Evolutionary conservation across 805 yeast species (phyloP).

Genomic region (Ogataea nakhonphanomensis): DNA sequence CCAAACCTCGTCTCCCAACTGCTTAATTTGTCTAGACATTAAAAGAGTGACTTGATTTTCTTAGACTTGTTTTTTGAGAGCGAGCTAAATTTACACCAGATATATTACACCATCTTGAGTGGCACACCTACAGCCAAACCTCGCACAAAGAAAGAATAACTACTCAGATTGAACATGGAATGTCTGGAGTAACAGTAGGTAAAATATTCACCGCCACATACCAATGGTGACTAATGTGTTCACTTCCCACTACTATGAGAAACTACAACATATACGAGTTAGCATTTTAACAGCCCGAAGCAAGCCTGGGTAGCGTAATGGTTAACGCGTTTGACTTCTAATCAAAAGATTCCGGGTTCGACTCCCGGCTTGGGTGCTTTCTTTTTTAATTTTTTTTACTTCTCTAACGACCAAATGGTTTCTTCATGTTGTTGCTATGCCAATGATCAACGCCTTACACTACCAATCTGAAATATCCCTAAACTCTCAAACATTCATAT

Average conservation of each 20-base stretch:
- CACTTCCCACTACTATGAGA: too few relatives aligned
- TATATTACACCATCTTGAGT: not conserved
- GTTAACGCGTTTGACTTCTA: constrained; percentile 67
- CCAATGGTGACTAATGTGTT: too few relatives aligned
- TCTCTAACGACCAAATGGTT: not conserved
- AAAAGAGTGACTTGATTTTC: not conserved
- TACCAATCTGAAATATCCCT: too few relatives aligned
- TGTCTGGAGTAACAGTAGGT: too few relatives aligned
- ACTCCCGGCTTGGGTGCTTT: constrained; percentile 43
- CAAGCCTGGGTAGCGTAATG: constrained; percentile 42
- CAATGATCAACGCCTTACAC: not conserved
- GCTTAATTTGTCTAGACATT: constrained; percentile 39
- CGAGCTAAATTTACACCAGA: too few relatives aligned
- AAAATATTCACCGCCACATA: too few relatives aligned
- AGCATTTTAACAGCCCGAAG: not conserved
- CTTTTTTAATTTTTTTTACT: constrained; percentile 6
- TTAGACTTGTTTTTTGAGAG: too few relatives aligned
- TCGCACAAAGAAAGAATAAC: not conserved
- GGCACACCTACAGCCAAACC: not conserved
- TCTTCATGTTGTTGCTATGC: not conserved
- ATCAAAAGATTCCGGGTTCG: constrained; percentile 66
- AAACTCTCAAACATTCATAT: not conserved
- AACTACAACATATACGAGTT: too few relatives aligned
- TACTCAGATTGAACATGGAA: too few relatives aligned
- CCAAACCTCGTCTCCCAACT: constrained; percentile 88